Conservation (phyloP, 1,284 basidiomycete genomes). For the Dichomitus squalens region DNA sequence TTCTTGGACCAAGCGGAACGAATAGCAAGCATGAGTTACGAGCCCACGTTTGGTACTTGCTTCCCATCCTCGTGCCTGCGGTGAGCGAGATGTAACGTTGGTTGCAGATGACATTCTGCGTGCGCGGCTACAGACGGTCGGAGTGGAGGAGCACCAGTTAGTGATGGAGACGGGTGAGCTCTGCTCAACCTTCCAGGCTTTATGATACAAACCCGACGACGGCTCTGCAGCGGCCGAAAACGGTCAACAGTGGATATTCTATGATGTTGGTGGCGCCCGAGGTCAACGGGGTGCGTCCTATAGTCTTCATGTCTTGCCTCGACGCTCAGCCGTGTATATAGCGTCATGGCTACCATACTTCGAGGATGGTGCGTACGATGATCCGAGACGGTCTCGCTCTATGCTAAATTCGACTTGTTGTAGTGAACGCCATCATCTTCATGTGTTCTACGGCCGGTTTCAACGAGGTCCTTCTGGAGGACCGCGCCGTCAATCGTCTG, state of each 20-base stretch:
- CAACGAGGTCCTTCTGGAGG: constrained; percentile 63
- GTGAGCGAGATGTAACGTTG: constrained; percentile 5
- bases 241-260: constrained; percentile 56
- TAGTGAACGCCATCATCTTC: constrained; percentile 65
- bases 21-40: constrained; percentile 50
- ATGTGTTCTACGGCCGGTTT: constrained; percentile 68
- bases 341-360: constrained; percentile 69
- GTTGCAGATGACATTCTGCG: constrained; percentile 58
- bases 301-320: neutral
- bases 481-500: constrained; percentile 57
- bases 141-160: constrained; percentile 62
- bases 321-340: constrained; percentile 21
- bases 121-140: constrained; percentile 60
- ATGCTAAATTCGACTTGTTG: neutral
- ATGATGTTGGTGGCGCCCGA: constrained; percentile 59
- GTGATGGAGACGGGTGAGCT: constrained; percentile 45
- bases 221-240: constrained; percentile 33
- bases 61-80: constrained; percentile 1
- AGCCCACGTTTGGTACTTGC: constrained; percentile 48
- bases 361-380: constrained; percentile 51
- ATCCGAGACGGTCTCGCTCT: neutral
- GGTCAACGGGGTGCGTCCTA: constrained; percentile 49
- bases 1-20: constrained; percentile 58
- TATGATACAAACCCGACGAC: neutral
- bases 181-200: neutral